Conservation (phyloP, 176 grass and related monocot species). For the Carex kokanica region DNA sequence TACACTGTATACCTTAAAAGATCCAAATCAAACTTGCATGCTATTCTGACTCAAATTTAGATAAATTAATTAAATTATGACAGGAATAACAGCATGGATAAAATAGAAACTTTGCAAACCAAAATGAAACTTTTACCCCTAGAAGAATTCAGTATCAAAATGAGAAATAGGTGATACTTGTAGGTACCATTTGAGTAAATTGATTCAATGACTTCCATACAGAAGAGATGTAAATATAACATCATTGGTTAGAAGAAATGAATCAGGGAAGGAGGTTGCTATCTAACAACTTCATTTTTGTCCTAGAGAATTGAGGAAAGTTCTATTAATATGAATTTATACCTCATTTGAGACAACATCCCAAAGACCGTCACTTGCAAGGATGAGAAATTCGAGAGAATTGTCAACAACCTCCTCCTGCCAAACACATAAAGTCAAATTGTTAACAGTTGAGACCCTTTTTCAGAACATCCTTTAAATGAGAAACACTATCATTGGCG, state of each 20-base stretch:
- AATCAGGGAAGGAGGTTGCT: background rate
- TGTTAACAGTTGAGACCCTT: background rate
- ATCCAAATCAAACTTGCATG: background rate
- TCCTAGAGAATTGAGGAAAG: background rate
- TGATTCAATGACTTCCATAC: background rate
- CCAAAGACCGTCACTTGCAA: constrained; percentile 86
- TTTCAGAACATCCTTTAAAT: background rate
- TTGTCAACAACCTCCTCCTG: constrained; percentile 77
- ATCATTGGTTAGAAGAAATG: background rate
- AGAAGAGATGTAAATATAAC: background rate
- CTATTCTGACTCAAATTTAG: background rate
- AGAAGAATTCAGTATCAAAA: background rate
- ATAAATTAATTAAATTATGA: background rate
- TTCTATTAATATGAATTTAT: background rate
- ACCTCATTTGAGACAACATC: constrained; percentile 85
- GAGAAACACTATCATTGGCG: no score
- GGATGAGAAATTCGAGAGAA: constrained; percentile 88
- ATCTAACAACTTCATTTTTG: background rate
- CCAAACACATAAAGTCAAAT: background rate
- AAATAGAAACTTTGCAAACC: background rate
- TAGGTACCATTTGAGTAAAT: background rate
- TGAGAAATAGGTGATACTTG: background rate
- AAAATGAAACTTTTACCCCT: background rate
- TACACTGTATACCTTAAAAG: background rate
- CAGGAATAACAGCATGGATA: background rate